Evolutionary conservation across 2,329 filamentous ascomycete species (phyloP), one percentile per base, ranked within the genome.

Genomic region (Colletotrichum zoysiae): DNA sequence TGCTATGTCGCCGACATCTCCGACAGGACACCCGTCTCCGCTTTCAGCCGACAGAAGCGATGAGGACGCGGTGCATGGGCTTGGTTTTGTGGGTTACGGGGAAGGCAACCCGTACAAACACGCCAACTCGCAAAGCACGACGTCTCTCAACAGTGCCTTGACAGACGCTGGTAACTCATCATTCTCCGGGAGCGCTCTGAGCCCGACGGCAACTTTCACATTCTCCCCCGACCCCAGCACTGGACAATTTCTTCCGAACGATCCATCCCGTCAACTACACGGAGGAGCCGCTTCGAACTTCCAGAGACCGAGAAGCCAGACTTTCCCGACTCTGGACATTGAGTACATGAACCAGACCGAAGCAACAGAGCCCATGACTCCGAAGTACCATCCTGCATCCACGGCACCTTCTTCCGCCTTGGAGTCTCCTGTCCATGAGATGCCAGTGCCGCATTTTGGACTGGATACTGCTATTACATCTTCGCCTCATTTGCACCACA

Each of bases 291-390:
- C 77, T 68, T 83, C 85, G 65, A 89, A 89, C 76, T 90, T 91
- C 75, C 91, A 92, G 76, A 88, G 94, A 67, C 93, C 93, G n/a
- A 88, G 94, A 77, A 96, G 93, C 79, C 94, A 97, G 80, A 97
- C 94, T 0, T 95, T 97, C 74, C 94, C 95, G 1, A 90, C 91
- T 56, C 84, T 94, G 53, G 90, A 90, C 67, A 85, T 92, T 56
- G 91, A 88, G 69, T 88, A 86, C 70, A 81, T 86, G 75, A 86
- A 85, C 75, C 86, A 86, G 68, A 71, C 78, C 23, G 81, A 80
- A 48, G 75, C 75, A 5, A 78, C 79, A 7, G 85, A 88, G 44
- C 83, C 85, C 1, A 79, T 85, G 75, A 88, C 86, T 5, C 86
- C 87, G 7, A 87, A 86, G 66, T 85, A 86, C 63, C 83, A 84